A percentile compares a stretch with the other conserved stretches of the same genome.
Evolutionary conservation across 2,329 filamentous ascomycete genomes (phyloP).

Genomic region (Salinomyces thailandicus): DNA sequence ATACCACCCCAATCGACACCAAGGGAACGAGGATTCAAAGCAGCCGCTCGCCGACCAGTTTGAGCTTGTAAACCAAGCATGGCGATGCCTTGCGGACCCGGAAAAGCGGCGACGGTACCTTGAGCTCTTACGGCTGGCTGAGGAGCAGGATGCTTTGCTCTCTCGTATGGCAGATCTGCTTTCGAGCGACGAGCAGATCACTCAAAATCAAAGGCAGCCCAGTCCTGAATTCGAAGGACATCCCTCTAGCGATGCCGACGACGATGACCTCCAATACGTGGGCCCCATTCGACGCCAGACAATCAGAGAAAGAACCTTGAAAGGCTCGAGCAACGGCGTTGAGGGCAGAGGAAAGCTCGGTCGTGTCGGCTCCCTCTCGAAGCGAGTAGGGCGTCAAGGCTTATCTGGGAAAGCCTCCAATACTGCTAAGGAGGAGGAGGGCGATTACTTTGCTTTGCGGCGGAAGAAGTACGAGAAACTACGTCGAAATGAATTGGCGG

Average conservation of each 20-base stretch:
- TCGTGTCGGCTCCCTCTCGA: not conserved
- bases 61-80: conserved; percentile 22
- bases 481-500: conserved; percentile 19
- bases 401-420: not conserved
- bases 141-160: conserved; percentile 20
- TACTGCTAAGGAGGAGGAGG: conserved; percentile 2
- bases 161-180: conserved; percentile 18
- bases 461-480: conserved; percentile 24
- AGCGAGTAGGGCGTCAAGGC: not conserved
- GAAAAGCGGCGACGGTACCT: conserved; percentile 19
- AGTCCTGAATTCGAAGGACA: conserved; percentile 16
- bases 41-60: conserved; percentile 19
- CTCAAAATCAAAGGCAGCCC: conserved; percentile 5
- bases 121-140: conserved; percentile 21
- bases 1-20: conserved; percentile 55
- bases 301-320: conserved; percentile 8
- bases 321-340: conserved; percentile 1
- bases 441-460: conserved; percentile 19
- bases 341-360: not conserved
- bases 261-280: conserved; percentile 21
- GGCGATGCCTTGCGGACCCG: conserved; percentile 19
- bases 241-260: conserved; percentile 25
- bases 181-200: conserved; percentile 4
- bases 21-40: conserved; percentile 33
- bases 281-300: conserved; percentile 16